phyloP scores from a whole-genome alignment of 495 filamentous ascomycete species.

The Delitschia confertaspora region DNA sequence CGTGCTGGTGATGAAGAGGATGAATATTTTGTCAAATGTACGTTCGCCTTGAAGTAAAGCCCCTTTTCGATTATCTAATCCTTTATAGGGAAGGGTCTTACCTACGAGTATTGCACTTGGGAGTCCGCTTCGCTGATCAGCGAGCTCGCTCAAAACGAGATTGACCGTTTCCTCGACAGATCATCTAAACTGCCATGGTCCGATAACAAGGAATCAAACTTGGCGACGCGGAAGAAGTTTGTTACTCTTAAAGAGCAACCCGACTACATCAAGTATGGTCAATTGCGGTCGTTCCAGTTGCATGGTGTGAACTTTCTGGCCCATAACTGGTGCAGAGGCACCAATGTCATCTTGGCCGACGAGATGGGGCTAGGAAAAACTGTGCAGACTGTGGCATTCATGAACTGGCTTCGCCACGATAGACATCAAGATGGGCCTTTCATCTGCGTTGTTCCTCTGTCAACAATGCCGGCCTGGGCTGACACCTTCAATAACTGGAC shows the following conservation, averaged over 20 bases:
- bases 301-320: constrained; percentile 89
- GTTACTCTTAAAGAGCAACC: constrained; percentile 71
- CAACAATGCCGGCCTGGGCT: constrained; percentile 94
- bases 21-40: constrained; percentile 91
- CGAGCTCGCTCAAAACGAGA: constrained; percentile 68
- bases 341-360: constrained; percentile 93
- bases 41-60: constrained; percentile 20
- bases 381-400: constrained; percentile 91
- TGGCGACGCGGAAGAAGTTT: constrained; percentile 59
- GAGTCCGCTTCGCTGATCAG: constrained; percentile 68
- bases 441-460: constrained; percentile 87
- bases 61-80: constrained; percentile 23
- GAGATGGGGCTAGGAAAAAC: constrained; percentile 99
- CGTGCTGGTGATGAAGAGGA: constrained; percentile 64
- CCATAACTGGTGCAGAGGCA: constrained; percentile 82
- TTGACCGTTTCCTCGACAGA: constrained; percentile 83
- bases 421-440: constrained; percentile 87
- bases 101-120: constrained; percentile 92
- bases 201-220: constrained; percentile 63
- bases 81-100: constrained; percentile 56
- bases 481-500: constrained; percentile 97
- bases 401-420: constrained; percentile 95
- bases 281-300: constrained; percentile 88
- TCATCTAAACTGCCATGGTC: constrained; percentile 66
- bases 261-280: constrained; percentile 71